Evolutionary conservation across 495 filamentous ascomycete species (phyloP).

Genomic region (Immersiella caudata): DNA sequence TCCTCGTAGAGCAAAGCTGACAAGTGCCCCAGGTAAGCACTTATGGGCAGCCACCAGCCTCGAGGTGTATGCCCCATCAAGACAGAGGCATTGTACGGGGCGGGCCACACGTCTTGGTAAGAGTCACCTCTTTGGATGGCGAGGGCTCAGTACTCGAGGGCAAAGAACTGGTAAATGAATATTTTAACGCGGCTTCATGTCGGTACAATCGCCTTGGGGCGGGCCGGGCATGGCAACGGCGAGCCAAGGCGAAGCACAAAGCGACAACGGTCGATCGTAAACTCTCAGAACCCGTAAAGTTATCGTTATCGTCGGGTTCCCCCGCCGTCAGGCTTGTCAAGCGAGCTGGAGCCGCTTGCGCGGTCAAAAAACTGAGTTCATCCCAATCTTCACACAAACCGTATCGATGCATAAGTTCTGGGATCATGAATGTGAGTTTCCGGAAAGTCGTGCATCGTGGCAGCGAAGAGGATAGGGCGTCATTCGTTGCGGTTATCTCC

Average conservation of each 20-base stretch:
- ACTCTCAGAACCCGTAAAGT: constrained; percentile 12
- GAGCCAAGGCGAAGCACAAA: background rate
- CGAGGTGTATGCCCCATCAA: constrained; percentile 13
- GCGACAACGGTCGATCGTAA: constrained; percentile 9
- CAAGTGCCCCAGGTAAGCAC: too few relatives aligned
- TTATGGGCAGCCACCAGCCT: background rate
- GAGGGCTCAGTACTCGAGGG: background rate
- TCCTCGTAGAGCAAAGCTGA: background rate
- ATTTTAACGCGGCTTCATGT: constrained; percentile 7
- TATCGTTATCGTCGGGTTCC: constrained; percentile 19
- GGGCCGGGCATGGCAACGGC: background rate
- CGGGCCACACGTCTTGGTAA: background rate
- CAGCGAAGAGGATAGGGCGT: background rate
- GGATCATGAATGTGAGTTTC: background rate
- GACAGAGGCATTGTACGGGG: background rate
- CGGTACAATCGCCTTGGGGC: constrained; percentile 3
- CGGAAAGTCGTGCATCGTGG: constrained; percentile 1
- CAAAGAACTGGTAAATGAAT: constrained; percentile 1
- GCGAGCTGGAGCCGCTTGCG: background rate
- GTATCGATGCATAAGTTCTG: background rate
- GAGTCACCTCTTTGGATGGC: background rate
- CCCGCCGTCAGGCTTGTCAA: constrained; percentile 6
- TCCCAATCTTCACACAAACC: background rate
- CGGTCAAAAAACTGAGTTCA: background rate
- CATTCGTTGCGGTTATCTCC: background rate